A percentile compares a stretch with the other conserved stretches of the same genome.
Evolutionary conservation across 2,329 filamentous ascomycete genomes (phyloP).

Genomic region (Alternaria arborescens): DNA sequence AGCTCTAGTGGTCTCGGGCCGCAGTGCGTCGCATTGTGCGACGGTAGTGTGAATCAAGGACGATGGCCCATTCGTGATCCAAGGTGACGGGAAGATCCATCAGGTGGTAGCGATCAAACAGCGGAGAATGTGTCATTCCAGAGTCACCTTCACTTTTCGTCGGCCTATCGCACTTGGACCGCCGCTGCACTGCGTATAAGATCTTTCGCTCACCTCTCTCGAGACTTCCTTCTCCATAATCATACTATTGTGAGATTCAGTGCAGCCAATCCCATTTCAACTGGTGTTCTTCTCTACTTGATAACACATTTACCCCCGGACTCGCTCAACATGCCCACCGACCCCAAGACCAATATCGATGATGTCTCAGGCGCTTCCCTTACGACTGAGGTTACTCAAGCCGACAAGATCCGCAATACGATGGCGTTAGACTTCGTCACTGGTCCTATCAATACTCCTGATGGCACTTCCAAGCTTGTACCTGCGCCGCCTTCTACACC

Average conservation of each 20-base stretch:
- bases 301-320: not conserved
- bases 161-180: slow-evolving; percentile 8
- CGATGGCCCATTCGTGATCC: slow-evolving; percentile 16
- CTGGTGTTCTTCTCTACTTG: not conserved
- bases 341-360: slow-evolving; percentile 2
- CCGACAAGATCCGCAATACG: slow-evolving; percentile 22
- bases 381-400: slow-evolving; percentile 11
- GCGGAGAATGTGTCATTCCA: slow-evolving; percentile 20
- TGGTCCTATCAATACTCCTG: not conserved
- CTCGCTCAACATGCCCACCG: slow-evolving; percentile 16
- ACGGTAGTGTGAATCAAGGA: slow-evolving; percentile 22
- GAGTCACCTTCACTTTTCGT: slow-evolving; percentile 29
- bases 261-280: not conserved
- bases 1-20: slow-evolving; percentile 18
- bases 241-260: not conserved
- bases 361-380: not conserved
- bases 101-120: slow-evolving; percentile 31
- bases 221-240: slow-evolving; percentile 28
- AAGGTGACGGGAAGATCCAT: slow-evolving; percentile 15
- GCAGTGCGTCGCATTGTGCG: slow-evolving; percentile 15
- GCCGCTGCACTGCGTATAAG: slow-evolving; percentile 18
- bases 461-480: not conserved
- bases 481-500: slow-evolving; percentile 14
- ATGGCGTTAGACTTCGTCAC: slow-evolving; percentile 40
- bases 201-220: slow-evolving; percentile 35